Conservation (phyloP, 1,284 basidiomycete genomes). For the Trametes hirsuta region DNA sequence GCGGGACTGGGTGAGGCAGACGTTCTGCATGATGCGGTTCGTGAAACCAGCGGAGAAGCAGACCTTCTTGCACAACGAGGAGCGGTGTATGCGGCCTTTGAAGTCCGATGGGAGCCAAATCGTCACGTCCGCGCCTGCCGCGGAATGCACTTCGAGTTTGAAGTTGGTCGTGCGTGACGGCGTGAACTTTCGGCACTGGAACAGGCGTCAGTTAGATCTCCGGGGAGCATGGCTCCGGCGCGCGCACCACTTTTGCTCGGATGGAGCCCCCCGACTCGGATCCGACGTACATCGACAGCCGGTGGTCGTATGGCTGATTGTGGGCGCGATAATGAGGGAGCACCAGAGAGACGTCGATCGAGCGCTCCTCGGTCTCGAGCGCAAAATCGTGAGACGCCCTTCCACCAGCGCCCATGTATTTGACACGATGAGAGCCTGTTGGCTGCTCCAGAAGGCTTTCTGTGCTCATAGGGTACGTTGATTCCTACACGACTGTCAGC, state of each 20-base stretch:
- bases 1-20: conserved; percentile 52
- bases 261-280: conserved; percentile 51
- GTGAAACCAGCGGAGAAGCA: conserved; percentile 72
- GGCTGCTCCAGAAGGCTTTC: conserved; percentile 36
- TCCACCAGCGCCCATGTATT: conserved; percentile 34
- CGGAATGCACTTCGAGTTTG: conserved; percentile 62
- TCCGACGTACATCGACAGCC: conserved; percentile 67
- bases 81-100: conserved; percentile 62
- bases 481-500: conserved; percentile 18
- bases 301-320: conserved; percentile 68
- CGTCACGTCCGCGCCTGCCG: conserved; percentile 60
- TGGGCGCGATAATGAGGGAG: conserved; percentile 77
- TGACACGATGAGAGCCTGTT: conserved; percentile 34
- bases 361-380: conserved; percentile 50
- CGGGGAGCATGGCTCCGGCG: conserved; percentile 4
- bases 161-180: conserved; percentile 57
- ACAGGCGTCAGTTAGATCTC: background rate
- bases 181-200: conserved; percentile 65
- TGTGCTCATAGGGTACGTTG: conserved; percentile 30
- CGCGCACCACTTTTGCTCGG: conserved; percentile 66
- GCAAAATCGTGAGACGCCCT: conserved; percentile 58
- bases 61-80: conserved; percentile 45
- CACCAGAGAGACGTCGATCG: conserved; percentile 66
- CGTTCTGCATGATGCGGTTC: conserved; percentile 67
- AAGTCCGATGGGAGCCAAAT: conserved; percentile 80